Evolutionary conservation across 495 filamentous ascomycete genomes (phyloP), one percentile per base, ranked within the genome.

Genomic region (Parachaetomium inaequale): DNA sequence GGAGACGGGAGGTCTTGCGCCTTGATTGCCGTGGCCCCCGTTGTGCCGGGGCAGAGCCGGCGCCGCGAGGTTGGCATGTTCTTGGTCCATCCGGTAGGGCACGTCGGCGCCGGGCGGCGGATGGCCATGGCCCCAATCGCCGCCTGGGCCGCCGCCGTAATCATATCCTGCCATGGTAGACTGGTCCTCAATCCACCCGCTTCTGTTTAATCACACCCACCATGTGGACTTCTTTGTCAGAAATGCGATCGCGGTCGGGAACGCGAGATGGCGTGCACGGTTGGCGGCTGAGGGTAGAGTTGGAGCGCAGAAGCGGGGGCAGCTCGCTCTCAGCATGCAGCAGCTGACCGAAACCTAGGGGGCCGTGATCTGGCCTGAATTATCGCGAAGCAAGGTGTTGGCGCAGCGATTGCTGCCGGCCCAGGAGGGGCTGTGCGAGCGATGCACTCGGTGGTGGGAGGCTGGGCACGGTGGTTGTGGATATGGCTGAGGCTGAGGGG

Each of bases 31-130:
- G 32, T 70, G 72, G 15, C 59, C 58, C 62, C 55, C 76, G 43
- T 77, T 78, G 32, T 70, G 68, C n/a, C 72, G 75, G 21, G 74
- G 67, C 25, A 72, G 68, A 11, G 72, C 73, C 40, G 73, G 70
- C 2, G n/a, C n/a, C n/a, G 74, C 73, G 55, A 74, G 68, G 59
- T 66, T 72, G n/a, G 66, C 52, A 55, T 69, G 66, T 23, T 78
- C 76, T 40, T 71, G 69, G 14, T 78, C 74, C 43, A 70, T 68
- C 50, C 72, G 72, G 56, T 76, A 74, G 28, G 58, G 23, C 7
- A 65, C 68, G 29, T 55, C 64, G 49, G 46, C 53, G 43, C 58
- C 61, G 7, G 34, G 47, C 3, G 42, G 46, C 12, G 61, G 34
- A 46, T 60, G 29, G 19, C 55, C 67, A 29, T 65, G 63, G 45